Base-by-base conservation (phyloP, 495 filamentous ascomycete genomes). In the Penicillium flavigenum region DNA sequence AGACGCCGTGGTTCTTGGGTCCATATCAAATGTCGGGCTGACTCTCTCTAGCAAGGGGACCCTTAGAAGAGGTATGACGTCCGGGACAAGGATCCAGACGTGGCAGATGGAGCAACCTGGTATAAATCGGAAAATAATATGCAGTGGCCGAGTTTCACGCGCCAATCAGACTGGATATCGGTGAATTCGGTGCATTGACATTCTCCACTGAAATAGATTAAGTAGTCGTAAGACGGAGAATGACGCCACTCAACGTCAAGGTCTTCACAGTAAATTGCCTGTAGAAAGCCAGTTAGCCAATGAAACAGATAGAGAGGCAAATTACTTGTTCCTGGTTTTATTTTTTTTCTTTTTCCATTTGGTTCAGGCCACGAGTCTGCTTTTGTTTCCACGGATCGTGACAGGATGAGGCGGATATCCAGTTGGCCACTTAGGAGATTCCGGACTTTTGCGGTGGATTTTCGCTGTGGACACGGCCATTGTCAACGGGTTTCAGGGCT, bases 151-250 rank as follows among this genome's bases (percentile, higher is more conserved):
- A 19, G 27, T 29, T 31, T 31, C 53, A 61, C 4, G 31, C 36
- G 22, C 64, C 61, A 67, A 67, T 67, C 53, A 62, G 16, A 31
- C 1, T 39, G 27, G 17, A 17, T 16, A 11, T 47, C 51, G 55
- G 49, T 29, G 29, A 54, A 61, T 44, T 61, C 56, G 43, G 54
- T 50, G 50, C 61, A 52, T 44, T 39, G 59, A 51, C 27, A 24
- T 3, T 24, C 39, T 50, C 60, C 62, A 61, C 63, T 58, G 53
- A 63, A 59, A 65, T 68, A 68, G 34, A 63, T 65, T 65, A 63
- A 63, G 34, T 58, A 51, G 62, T 65, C 62, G 65, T 65, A 60
- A 62, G 51, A 55, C 16, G 2, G 0, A 36, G 2, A 7, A 63
- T 64, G 58, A 62, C 60, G 62, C 60, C 50, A 63, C 43, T 56